Percentiles rank a stretch among this genome's conserved stretches.
Conservation (phyloP, 2,329 filamentous ascomycete species). For the Talaromyces sp. region DNA sequence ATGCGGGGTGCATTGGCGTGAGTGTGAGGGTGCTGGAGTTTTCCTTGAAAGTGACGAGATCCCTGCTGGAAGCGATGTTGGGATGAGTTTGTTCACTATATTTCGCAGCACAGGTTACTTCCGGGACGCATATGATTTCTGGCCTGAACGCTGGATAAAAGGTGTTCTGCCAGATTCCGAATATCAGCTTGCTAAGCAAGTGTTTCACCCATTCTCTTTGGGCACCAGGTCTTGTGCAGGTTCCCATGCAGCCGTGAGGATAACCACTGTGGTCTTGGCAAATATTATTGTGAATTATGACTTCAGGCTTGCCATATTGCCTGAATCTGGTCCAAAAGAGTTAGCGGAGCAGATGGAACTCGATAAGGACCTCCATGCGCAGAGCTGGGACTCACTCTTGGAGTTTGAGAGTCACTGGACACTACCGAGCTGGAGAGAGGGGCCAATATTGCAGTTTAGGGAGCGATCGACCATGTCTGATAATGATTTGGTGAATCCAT, state of each 20-base stretch:
- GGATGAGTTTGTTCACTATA: neutral
- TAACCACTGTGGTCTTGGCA: neutral
- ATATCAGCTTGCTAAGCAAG: neutral
- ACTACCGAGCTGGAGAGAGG: neutral
- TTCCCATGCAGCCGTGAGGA: neutral
- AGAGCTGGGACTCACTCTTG: neutral
- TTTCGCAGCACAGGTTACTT: neutral
- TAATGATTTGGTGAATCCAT: neutral
- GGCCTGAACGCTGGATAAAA: neutral
- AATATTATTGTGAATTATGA: neutral
- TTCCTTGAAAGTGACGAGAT: neutral
- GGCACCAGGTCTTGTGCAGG: neutral
- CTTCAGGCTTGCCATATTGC: neutral
- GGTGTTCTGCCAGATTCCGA: neutral
- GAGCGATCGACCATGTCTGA: neutral
- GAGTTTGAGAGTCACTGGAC: neutral
- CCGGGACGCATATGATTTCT: neutral
- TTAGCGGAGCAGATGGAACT: neutral
- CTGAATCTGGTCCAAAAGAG: neutral
- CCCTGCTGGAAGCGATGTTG: neutral
- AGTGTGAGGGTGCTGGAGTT: neutral
- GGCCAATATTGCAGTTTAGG: neutral
- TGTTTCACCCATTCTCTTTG: neutral
- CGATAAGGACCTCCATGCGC: neutral
- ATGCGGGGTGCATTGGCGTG: neutral